Evolutionary conservation across 106 monocot species (phyloP).

Genomic region (Hemerocallis citrina): DNA sequence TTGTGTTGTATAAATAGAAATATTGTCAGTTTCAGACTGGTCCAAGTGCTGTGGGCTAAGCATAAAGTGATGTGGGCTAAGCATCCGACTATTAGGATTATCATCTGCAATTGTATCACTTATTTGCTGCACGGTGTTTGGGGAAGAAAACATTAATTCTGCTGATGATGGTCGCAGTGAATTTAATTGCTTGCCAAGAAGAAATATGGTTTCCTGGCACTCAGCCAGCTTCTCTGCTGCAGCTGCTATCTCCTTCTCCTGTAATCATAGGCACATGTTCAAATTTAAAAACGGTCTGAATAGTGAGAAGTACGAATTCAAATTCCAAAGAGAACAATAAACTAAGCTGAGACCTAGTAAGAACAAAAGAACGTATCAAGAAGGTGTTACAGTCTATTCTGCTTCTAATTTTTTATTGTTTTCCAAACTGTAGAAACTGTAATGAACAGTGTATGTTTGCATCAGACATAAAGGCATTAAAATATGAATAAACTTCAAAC

Average conservation of each 20-base stretch:
- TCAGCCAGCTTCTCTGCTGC: conserved; percentile 90
- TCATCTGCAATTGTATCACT: conserved; percentile 22
- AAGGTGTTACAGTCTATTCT: too few relatives aligned
- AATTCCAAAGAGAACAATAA: too few relatives aligned
- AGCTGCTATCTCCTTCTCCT: conserved; percentile 90
- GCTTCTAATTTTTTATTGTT: too few relatives aligned
- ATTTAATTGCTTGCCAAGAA: conserved; percentile 76
- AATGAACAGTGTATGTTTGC: too few relatives aligned
- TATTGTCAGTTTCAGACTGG: conserved; percentile 21
- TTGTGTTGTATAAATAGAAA: conserved; percentile 1
- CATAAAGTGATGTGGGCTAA: conserved; percentile 10
- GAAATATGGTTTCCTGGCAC: conserved; percentile 88
- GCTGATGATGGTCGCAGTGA: conserved; percentile 45
- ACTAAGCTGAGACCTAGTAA: too few relatives aligned
- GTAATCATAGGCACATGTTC: conserved; percentile 5
- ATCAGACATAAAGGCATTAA: too few relatives aligned
- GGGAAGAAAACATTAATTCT: conserved; percentile 18
- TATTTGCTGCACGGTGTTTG: conserved; percentile 14
- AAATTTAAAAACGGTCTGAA: too few relatives aligned
- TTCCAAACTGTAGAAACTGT: too few relatives aligned
- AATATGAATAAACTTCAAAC: too few relatives aligned
- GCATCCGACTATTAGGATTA: conserved; percentile 5
- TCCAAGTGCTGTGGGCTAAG: conserved; percentile 7
- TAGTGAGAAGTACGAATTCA: too few relatives aligned
- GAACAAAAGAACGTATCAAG: too few relatives aligned